A percentile compares a stretch with the other conserved stretches of the same genome.
phyloP scores from a whole-genome alignment of 192 early-diverging fungal genomes.

The Oehlia diaphana region DNA sequence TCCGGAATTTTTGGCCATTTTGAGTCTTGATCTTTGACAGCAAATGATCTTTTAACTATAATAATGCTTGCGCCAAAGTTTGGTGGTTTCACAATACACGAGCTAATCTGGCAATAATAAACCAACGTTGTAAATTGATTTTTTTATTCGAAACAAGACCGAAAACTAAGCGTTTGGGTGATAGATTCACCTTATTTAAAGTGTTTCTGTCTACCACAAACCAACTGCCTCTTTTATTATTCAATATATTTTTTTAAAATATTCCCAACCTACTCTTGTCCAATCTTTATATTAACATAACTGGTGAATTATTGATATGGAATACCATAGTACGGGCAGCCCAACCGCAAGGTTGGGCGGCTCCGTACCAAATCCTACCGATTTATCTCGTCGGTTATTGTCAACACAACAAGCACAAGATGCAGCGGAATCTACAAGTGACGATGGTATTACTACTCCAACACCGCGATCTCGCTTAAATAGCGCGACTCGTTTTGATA shows the following conservation, averaged over 20 bases:
- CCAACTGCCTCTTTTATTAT: conserved; percentile 2
- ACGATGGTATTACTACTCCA: not conserved
- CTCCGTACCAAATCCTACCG: conserved; percentile 7
- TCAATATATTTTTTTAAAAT: not conserved
- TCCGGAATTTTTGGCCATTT: too few relatives aligned
- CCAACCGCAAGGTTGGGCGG: not conserved
- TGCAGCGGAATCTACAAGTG: not conserved
- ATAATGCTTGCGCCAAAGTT: too few relatives aligned
- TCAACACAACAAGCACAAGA: conserved; percentile 6
- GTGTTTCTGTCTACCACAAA: conserved; percentile 21
- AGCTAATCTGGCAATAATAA: too few relatives aligned
- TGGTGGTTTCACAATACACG: too few relatives aligned
- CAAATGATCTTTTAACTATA: too few relatives aligned
- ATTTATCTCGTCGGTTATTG: not conserved
- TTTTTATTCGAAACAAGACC: too few relatives aligned
- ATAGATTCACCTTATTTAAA: conserved; percentile 17
- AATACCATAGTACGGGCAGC: not conserved
- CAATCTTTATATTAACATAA: conserved; percentile 7
- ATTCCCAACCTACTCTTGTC: conserved; percentile 4
- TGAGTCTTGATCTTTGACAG: too few relatives aligned
- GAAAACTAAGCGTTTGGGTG: conserved; percentile 20
- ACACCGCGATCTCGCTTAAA: conserved; percentile 11
- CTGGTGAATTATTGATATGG: not conserved
- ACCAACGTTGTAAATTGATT: too few relatives aligned
- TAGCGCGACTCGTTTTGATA: conserved; percentile 11